Base-by-base conservation (phyloP, 257 asterid genomes). In the Apocynum venetum region DNA sequence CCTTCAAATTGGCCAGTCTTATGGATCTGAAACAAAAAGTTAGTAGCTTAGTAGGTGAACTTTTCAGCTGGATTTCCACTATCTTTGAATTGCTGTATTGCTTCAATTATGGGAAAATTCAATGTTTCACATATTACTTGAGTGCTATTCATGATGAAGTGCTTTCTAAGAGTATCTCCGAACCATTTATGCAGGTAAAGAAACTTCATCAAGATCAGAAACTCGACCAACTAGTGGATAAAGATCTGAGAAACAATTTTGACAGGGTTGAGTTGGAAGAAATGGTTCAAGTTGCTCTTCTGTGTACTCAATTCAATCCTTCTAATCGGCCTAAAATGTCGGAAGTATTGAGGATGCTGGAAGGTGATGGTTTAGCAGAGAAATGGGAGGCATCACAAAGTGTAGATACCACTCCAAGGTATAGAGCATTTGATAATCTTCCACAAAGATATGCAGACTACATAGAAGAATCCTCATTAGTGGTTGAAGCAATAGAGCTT, bases 321-420 rank as follows among this genome's bases (percentile, higher is more conserved):
- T 77, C 78, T n/a, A 86, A 88, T 31, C 91, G 99, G 0, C 99
- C 99, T 2, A 96, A 91, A 77, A 93, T 96, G 97, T 91, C 98
- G 0, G 96, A 93, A 80, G 98, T 93, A n/a, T 38, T 96, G 84
- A 88, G 98, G 81, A 91, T 96, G 98, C 83, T 96, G 20, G 99
- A 96, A 82, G 98, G 99, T 0, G 98, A 96, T 46, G 98, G 96
- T 4, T 57, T 89, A 66, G 97, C 97, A 3, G 97, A 91, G 63
- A 91, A 91, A 82, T 96, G 99, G 98, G 99, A 91, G 80, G 96
- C 95, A 57, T 90, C 97, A 1, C 97, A 88, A 19, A 79, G 74
- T 31, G 78, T 81, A 36, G 96, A 88, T 79, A 84, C 89, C 25
- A 25, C 31, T 25, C 88, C 89, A n/a, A 88, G 90, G 80, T 84